These are phyloP conservation scores for Suillus americanus DNA, from an alignment of 768 basidiomycete genomes.

Conservation along the genomic window DNA sequence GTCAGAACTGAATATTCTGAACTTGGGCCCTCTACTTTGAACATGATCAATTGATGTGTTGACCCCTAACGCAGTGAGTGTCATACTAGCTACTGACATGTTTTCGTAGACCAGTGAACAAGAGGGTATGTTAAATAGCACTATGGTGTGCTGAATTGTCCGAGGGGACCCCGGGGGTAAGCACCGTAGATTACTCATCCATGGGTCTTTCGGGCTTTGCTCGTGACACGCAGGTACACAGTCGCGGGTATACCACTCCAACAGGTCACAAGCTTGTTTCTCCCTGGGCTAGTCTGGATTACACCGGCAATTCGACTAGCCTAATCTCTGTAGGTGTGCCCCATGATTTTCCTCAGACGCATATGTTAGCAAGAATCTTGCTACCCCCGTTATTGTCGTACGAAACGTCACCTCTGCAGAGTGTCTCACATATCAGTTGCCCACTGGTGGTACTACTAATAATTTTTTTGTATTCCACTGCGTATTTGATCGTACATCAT, in stretches of 20 bases:
- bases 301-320: background rate
- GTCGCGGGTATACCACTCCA: no score
- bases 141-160: no score
- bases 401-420: background rate
- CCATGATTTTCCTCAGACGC: background rate
- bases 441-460: background rate
- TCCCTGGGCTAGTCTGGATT: background rate
- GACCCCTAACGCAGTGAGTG: no score
- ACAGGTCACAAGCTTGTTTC: background rate
- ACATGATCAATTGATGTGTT: background rate
- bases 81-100: background rate
- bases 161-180: no score
- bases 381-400: background rate
- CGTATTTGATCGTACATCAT: conserved; percentile 14
- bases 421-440: background rate
- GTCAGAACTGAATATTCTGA: background rate
- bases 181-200: no score
- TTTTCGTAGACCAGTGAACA: background rate
- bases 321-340: background rate
- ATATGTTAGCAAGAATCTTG: background rate
- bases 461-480: background rate
- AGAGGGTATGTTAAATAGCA: background rate
- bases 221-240: no score
- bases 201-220: no score
- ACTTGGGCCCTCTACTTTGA: background rate